Evolutionary conservation across 208 protist genomes (phyloP).

Genomic region (Trichomonas vaginalis): DNA sequence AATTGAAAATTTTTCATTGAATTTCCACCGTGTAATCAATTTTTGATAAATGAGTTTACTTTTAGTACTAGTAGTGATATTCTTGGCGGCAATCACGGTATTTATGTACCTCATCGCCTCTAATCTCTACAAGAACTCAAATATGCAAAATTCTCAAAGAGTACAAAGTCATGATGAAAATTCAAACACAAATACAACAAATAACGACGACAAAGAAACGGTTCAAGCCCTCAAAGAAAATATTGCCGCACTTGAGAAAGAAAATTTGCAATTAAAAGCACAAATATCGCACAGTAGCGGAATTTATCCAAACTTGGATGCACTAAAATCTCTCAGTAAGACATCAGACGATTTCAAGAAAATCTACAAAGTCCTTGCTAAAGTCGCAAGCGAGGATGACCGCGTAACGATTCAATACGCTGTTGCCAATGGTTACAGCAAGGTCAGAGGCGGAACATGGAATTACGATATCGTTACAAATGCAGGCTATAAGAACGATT

Average conservation of each 20-base stretch:
- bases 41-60: no score
- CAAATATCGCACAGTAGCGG: background rate
- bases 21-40: no score
- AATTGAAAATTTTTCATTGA: no score
- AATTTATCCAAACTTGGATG: background rate
- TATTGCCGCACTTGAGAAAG: background rate
- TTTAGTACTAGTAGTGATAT: no score
- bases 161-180: no score
- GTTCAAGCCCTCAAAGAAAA: background rate
- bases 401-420: background rate
- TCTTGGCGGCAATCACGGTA: no score
- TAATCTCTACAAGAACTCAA: no score
- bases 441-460: background rate
- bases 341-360: background rate
- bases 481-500: background rate
- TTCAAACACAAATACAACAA: no score
- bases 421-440: background rate
- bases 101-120: no score
- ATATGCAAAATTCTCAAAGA: no score
- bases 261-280: background rate
- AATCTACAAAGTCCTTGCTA: background rate
- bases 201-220: background rate
- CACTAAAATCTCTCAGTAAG: background rate
- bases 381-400: background rate
- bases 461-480: background rate